These are phyloP conservation scores for Pichia cactophila DNA, from an alignment of 1,139 yeast species.

Conservation along the genomic window DNA sequence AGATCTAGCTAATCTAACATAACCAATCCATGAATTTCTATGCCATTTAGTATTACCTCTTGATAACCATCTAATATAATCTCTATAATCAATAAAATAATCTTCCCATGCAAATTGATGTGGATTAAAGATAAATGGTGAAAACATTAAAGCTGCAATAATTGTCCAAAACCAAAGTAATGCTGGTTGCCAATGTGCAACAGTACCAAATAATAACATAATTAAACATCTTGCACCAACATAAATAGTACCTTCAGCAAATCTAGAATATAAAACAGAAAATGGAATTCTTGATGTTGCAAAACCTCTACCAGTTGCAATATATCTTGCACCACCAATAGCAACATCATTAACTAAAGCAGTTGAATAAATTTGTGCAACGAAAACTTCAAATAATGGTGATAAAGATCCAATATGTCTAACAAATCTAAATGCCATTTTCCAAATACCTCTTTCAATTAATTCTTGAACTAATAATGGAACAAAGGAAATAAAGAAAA, in stretches of 20 bases:
- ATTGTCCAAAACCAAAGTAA: constrained; percentile 99
- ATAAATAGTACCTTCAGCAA: constrained; percentile 95
- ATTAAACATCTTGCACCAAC: constrained; percentile 90
- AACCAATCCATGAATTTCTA: constrained; percentile 99
- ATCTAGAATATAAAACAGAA: constrained; percentile 89
- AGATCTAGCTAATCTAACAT: constrained; percentile 90
- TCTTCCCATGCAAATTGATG: constrained; percentile 99
- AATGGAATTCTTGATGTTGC: constrained; percentile 98
- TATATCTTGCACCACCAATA: constrained; percentile 99
- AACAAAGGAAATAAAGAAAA: constrained; percentile 92
- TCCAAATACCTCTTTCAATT: constrained; percentile 97
- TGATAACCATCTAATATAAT: constrained; percentile 95
- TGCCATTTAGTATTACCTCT: constrained; percentile 99
- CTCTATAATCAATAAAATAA: constrained; percentile 97
- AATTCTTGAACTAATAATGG: constrained; percentile 96
- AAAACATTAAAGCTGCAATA: constrained; percentile 76
- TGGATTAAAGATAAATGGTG: constrained; percentile 96
- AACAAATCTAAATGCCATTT: constrained; percentile 82
- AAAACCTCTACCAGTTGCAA: constrained; percentile 98
- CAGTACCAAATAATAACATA: constrained; percentile 85
- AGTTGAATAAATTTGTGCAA: constrained; percentile 94
- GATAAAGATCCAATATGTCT: constrained; percentile 88
- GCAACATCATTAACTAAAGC: constrained; percentile 86
- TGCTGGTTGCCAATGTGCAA: constrained; percentile 96
- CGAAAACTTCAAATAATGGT: constrained; percentile 96